Evolutionary conservation across 176 grass and related monocot species (phyloP).

Genomic region (Alloteropsis semialata): DNA sequence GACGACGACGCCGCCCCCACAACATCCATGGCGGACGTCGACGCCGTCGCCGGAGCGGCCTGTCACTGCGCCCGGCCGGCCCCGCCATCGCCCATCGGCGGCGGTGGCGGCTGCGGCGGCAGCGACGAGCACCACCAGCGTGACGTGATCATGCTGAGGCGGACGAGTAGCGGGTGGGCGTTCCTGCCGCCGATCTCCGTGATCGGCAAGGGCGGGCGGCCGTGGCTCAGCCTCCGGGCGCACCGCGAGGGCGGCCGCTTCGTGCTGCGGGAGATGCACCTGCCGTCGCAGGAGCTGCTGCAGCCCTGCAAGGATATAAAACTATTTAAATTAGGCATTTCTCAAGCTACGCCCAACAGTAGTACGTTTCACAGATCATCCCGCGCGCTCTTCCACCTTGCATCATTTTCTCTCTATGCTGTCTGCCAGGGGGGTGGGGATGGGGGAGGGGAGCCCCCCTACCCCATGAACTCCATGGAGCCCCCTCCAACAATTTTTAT

Average conservation of each 20-base stretch:
- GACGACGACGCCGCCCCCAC: slow-evolving; percentile 26
- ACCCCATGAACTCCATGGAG: no score
- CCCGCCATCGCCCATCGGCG: background rate
- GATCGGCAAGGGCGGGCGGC: slow-evolving; percentile 59
- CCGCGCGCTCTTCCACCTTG: no score
- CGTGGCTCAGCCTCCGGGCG: slow-evolving; percentile 51
- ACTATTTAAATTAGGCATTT: no score
- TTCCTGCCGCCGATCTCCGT: slow-evolving; percentile 77
- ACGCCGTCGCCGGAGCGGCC: background rate
- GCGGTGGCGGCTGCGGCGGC: background rate
- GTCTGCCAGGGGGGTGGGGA: no score
- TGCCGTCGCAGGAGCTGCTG: slow-evolving; percentile 62
- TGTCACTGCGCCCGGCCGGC: background rate
- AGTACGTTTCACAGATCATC: no score
- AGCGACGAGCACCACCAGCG: background rate
- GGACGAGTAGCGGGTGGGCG: slow-evolving; percentile 40
- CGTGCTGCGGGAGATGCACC: slow-evolving; percentile 64
- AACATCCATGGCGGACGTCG: slow-evolving; percentile 18
- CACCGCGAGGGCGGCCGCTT: slow-evolving; percentile 56
- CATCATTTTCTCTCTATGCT: no score
- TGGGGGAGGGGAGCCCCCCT: no score
- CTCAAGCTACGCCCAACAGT: no score
- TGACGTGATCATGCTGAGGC: slow-evolving; percentile 5
- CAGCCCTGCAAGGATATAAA: slow-evolving; percentile 47
- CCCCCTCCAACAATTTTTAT: no score